Evolutionary conservation across 768 basidiomycete genomes (phyloP).

Genomic region (Phanerodontia chrysosporium): DNA sequence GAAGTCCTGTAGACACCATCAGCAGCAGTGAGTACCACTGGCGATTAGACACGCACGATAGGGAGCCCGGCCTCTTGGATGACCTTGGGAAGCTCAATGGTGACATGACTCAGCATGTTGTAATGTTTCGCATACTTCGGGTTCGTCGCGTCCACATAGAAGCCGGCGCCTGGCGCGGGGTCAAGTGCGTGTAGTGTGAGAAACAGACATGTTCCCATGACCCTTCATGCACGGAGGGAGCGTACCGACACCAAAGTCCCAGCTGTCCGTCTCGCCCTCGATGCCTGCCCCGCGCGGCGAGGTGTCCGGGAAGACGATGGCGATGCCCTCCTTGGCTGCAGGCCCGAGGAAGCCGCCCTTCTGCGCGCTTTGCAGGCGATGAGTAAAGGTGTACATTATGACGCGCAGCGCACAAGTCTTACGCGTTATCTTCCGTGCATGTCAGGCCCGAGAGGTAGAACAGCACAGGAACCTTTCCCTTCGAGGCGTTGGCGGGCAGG

Average conservation of each 20-base stretch:
- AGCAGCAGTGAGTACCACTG: neutral
- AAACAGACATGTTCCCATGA: neutral
- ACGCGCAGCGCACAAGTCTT: conserved; percentile 18
- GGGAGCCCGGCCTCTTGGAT: conserved; percentile 72
- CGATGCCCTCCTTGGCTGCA: conserved; percentile 82
- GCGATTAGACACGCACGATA: conserved; percentile 49
- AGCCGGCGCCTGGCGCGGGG: conserved; percentile 63
- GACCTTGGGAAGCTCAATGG: conserved; percentile 77
- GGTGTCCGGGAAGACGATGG: conserved; percentile 93
- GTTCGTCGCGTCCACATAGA: conserved; percentile 90
- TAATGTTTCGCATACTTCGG: conserved; percentile 70
- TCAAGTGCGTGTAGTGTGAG: neutral
- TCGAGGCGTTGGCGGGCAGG: conserved; percentile 58
- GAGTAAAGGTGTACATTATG: neutral
- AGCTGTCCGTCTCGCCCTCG: conserved; percentile 73
- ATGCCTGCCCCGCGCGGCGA: conserved; percentile 90
- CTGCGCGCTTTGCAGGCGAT: conserved; percentile 55
- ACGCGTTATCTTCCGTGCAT: conserved; percentile 95
- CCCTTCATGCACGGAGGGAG: neutral
- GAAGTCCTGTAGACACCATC: conserved; percentile 59
- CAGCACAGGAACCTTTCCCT: conserved; percentile 58
- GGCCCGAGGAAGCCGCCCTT: conserved; percentile 91
- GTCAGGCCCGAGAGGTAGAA: conserved; percentile 87
- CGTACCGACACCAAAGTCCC: conserved; percentile 86
- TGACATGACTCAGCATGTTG: conserved; percentile 86